Evolutionary conservation across 352 stramenopile species (phyloP).

Genomic region (Pythium sp.): DNA sequence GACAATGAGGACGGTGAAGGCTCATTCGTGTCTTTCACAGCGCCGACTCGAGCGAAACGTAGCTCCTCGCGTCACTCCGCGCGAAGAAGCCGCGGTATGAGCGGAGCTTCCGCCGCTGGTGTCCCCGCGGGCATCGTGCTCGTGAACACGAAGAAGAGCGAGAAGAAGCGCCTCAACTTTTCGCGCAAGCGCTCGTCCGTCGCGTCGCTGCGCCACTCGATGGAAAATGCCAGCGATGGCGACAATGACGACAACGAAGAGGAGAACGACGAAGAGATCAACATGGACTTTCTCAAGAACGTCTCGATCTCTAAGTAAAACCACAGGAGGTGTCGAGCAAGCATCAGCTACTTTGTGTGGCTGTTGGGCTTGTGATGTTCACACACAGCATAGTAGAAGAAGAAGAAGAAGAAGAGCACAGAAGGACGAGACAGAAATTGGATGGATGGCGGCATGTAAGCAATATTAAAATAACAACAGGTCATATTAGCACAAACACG

Average conservation of each 20-base stretch:
- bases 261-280: conserved; percentile 55
- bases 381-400: neutral
- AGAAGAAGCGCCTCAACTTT: conserved; percentile 36
- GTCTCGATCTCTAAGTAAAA: conserved; percentile 29
- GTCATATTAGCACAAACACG: neutral
- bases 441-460: conserved; percentile 2
- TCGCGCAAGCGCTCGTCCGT: conserved; percentile 27
- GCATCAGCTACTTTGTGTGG: neutral
- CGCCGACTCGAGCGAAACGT: neutral
- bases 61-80: conserved; percentile 6
- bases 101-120: neutral
- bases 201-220: conserved; percentile 18
- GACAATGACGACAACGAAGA: conserved; percentile 44
- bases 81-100: neutral
- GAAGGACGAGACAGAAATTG: neutral
- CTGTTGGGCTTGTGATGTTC: neutral
- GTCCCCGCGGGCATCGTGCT: conserved; percentile 7
- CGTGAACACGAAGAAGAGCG: conserved; percentile 27
- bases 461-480: neutral
- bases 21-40: conserved; percentile 32
- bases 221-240: conserved; percentile 22
- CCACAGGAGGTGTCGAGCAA: neutral
- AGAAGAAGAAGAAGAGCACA: neutral
- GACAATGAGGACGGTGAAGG: conserved; percentile 7
- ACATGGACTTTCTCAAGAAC: conserved; percentile 80